Conservation (phyloP, 75 land plant species). For the Selaginella moellendorffii region DNA sequence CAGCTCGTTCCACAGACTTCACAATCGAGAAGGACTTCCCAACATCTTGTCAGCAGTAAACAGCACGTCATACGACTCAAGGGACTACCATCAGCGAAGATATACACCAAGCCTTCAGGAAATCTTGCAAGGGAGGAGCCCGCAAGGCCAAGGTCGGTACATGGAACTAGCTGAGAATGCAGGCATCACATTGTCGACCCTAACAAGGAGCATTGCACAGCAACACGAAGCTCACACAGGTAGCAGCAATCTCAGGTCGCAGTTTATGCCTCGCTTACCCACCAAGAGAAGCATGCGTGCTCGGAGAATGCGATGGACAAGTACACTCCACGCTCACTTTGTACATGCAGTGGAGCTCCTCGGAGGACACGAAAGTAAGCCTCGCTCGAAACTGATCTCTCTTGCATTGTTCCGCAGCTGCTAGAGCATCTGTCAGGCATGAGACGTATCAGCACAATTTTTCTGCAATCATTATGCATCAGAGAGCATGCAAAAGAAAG, state of each 20-base stretch:
- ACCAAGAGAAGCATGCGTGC: constrained; percentile 7
- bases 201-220: background rate
- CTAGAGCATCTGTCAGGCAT: background rate
- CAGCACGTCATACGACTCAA: background rate
- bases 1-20: background rate
- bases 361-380: constrained; percentile 7
- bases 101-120: background rate
- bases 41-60: background rate
- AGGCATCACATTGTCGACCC: background rate
- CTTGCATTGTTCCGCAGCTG: background rate
- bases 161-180: background rate
- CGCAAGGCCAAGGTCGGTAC: background rate
- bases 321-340: constrained; percentile 6
- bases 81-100: too few species aligned
- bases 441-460: too few species aligned
- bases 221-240: background rate
- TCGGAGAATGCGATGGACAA: constrained; percentile 3
- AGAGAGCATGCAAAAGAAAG: too few species aligned
- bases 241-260: background rate
- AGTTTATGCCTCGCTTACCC: constrained; percentile 6
- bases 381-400: background rate
- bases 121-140: background rate
- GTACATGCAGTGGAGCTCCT: constrained; percentile 8
- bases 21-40: background rate
- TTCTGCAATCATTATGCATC: too few species aligned